Evolutionary conservation across 1,139 yeast species (phyloP).

Genomic region (Pichia sp.): DNA sequence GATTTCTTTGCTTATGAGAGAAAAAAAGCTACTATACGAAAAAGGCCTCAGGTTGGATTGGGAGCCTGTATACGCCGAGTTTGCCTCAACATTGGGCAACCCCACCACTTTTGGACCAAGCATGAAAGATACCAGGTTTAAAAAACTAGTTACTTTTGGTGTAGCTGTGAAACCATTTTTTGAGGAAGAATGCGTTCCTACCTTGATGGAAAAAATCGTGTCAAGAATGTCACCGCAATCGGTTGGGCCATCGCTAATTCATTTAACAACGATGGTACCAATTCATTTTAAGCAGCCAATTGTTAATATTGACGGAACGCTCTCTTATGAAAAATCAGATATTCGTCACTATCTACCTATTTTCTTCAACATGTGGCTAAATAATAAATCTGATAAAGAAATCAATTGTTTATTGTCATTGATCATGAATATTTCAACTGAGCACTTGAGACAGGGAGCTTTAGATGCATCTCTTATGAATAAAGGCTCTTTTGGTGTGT

Average conservation of each 20-base stretch:
- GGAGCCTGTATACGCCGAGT: constrained; percentile 35
- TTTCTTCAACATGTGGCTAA: constrained; percentile 70
- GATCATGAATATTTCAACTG: constrained; percentile 54
- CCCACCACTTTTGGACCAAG: constrained; percentile 34
- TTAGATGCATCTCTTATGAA: constrained; percentile 25
- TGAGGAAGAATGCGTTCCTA: constrained; percentile 22
- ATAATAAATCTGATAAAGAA: constrained; percentile 47
- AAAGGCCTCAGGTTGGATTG: constrained; percentile 44
- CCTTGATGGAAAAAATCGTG: constrained; percentile 28
- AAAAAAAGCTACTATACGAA: constrained; percentile 33
- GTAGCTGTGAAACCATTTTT: constrained; percentile 32
- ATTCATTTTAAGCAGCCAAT: constrained; percentile 18
- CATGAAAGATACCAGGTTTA: constrained; percentile 28
- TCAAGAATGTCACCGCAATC: constrained; percentile 47
- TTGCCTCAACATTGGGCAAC: constrained; percentile 39
- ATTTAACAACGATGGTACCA: constrained; percentile 50
- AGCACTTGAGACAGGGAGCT: constrained; percentile 31
- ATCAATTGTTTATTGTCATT: constrained; percentile 64
- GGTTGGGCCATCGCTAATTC: constrained; percentile 49
- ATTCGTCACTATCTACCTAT: constrained; percentile 53
- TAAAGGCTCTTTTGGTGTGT: constrained; percentile 49
- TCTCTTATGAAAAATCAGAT: constrained; percentile 31
- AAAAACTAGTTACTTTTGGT: constrained; percentile 30
- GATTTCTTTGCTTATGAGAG: constrained; percentile 51
- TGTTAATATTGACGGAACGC: constrained; percentile 10